These are phyloP conservation scores for Candida peoriensis DNA, from an alignment of 805 yeast genomes.

Conservation along the genomic window DNA sequence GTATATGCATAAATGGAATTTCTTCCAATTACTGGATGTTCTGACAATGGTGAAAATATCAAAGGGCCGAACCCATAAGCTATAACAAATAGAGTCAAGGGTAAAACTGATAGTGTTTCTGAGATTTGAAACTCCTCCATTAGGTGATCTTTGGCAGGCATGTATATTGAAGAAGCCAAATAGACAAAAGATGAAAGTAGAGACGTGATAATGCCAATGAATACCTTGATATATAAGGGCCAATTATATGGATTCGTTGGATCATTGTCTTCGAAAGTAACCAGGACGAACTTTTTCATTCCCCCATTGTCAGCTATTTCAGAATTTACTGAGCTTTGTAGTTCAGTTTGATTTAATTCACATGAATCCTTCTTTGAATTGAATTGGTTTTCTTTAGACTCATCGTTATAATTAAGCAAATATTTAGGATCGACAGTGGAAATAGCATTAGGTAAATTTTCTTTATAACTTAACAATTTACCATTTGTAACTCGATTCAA, in stretches of 20 bases:
- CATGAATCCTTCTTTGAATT: too few species aligned
- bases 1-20: conserved; percentile 44
- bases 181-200: conserved; percentile 48
- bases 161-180: conserved; percentile 50
- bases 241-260: conserved; percentile 56
- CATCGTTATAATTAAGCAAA: too few species aligned
- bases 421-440: too few species aligned
- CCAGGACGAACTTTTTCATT: too few species aligned
- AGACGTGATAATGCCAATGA: conserved; percentile 36
- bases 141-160: conserved; percentile 46
- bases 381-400: too few species aligned
- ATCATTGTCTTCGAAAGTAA: conserved; percentile 35
- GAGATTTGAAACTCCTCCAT: conserved; percentile 41
- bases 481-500: too few species aligned
- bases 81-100: conserved; percentile 48
- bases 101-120: conserved; percentile 41
- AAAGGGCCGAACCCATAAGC: conserved; percentile 63
- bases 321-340: too few species aligned
- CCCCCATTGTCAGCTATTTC: too few species aligned
- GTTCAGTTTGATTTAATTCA: too few species aligned
- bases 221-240: conserved; percentile 36
- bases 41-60: conserved; percentile 54
- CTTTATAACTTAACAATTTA: too few species aligned
- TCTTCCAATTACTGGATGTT: conserved; percentile 49
- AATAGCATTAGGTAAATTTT: too few species aligned